phyloP scores from a whole-genome alignment of 2,329 filamentous ascomycete genomes.

The Huntiella moniliformis region DNA sequence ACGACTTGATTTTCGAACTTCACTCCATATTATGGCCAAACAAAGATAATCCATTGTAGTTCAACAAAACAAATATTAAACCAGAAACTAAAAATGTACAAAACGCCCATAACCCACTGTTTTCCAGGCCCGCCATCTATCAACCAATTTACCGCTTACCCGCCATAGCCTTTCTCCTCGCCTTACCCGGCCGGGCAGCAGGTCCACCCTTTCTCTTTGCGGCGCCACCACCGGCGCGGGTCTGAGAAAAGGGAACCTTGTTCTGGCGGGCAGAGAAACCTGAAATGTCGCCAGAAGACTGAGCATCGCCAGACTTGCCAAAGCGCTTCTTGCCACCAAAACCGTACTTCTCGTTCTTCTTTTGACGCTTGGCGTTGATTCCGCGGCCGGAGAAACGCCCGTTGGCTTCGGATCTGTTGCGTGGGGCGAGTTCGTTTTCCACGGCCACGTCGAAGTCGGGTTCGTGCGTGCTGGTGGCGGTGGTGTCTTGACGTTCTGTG shows the following conservation, averaged over 20 bases:
- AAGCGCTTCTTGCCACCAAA: constrained; percentile 92
- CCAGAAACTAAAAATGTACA: no score
- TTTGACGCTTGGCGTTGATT: constrained; percentile 57
- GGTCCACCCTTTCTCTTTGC: constrained; percentile 4
- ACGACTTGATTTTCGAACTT: no score
- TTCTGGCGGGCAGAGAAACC: constrained; percentile 57
- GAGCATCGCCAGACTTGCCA: constrained; percentile 75
- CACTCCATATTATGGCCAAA: no score
- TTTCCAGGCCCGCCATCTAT: neutral
- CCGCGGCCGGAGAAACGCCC: constrained; percentile 21
- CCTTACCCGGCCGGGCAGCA: constrained; percentile 12
- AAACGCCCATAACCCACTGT: no score
- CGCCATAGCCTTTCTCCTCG: constrained; percentile 13
- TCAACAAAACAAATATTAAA: no score
- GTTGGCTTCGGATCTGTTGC: constrained; percentile 21
- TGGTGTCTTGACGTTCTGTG: constrained; percentile 66
- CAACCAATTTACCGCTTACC: constrained; percentile 6
- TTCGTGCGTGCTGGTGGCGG: constrained; percentile 49
- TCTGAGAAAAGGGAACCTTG: constrained; percentile 10
- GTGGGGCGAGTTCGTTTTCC: constrained; percentile 40
- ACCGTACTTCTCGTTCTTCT: constrained; percentile 89
- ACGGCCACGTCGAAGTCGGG: constrained; percentile 79
- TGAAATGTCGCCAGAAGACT: constrained; percentile 61
- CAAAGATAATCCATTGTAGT: no score
- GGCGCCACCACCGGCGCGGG: constrained; percentile 8